These are phyloP conservation scores for California macrophylla DNA, from an alignment of 441 rosid species.

Conservation along the genomic window DNA sequence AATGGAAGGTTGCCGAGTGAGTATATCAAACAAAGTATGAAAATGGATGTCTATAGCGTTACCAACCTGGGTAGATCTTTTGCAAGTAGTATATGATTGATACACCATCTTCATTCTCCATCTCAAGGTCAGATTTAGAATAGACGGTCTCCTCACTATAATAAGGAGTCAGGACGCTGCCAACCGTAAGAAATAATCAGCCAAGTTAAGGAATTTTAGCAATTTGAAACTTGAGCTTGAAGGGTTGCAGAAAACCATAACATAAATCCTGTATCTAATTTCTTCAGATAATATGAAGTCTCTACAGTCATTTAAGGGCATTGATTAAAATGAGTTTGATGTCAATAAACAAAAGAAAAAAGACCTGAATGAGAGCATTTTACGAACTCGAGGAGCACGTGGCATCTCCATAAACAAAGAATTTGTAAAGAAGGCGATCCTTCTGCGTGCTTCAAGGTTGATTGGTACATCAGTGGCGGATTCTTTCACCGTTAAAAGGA, in stretches of 20 bases:
- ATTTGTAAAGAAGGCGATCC: conserved; percentile 87
- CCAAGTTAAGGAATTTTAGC: conserved; percentile 4
- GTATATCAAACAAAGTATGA: conserved; percentile 5
- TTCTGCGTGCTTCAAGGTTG: conserved; percentile 95
- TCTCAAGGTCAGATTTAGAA: conserved; percentile 82
- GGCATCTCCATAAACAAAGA: conserved; percentile 99
- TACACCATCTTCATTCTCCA: conserved; percentile 97
- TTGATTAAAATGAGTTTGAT: background rate
- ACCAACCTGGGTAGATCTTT: conserved; percentile 81
- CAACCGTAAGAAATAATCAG: conserved; percentile 19
- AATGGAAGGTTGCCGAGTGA: conserved; percentile 1
- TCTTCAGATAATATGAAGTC: too few relatives aligned
- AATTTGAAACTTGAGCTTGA: conserved; percentile 8
- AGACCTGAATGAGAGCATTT: conserved; percentile 97
- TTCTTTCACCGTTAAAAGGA: conserved; percentile 86
- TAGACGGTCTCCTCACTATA: conserved; percentile 95
- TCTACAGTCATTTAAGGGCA: background rate
- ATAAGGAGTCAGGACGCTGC: conserved; percentile 94
- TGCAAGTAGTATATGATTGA: conserved; percentile 89
- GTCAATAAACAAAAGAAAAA: background rate
- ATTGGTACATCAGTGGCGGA: conserved; percentile 81
- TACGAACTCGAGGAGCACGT: conserved; percentile 85
- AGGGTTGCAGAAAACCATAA: conserved; percentile 9
- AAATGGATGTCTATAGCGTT: conserved; percentile 13
- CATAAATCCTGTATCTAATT: background rate